phyloP scores from a whole-genome alignment of 768 basidiomycete genomes.

The Leccinum incarnatum region DNA sequence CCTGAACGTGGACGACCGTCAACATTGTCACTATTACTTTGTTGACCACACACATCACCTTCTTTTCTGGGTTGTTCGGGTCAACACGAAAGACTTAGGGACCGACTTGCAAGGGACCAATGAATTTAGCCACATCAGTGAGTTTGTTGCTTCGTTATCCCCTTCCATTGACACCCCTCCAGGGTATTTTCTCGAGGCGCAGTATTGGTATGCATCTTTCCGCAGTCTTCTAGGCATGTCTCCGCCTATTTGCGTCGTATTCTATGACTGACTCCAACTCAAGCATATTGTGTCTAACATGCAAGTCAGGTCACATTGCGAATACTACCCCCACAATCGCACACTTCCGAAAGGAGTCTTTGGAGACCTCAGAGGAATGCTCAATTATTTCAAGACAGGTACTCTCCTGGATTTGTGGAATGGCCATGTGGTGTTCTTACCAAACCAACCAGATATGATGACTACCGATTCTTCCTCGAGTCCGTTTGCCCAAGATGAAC shows the following conservation, averaged over 20 bases:
- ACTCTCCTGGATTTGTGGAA: background rate
- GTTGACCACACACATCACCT: conserved; percentile 16
- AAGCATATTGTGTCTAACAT: background rate
- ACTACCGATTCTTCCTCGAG: conserved; percentile 19
- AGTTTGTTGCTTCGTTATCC: background rate
- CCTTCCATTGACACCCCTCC: background rate
- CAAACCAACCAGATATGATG: conserved; percentile 5
- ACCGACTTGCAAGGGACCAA: conserved; percentile 7
- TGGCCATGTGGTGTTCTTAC: background rate
- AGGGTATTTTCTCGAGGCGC: conserved; percentile 14
- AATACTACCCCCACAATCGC: conserved; percentile 12
- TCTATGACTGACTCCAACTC: background rate
- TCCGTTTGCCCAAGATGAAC: conserved; percentile 13
- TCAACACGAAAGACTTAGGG: background rate
- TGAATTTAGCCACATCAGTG: conserved; percentile 13
- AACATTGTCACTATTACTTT: conserved; percentile 15
- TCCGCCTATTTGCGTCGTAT: background rate
- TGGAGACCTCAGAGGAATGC: conserved; percentile 14
- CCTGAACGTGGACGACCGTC: conserved; percentile 4
- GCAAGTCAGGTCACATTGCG: conserved; percentile 14
- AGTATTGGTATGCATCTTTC: conserved; percentile 12
- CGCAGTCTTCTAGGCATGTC: background rate
- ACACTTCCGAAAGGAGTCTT: conserved; percentile 4
- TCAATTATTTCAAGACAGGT: conserved; percentile 16
- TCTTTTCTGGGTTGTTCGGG: conserved; percentile 15